Percentiles rank a stretch among this genome's conserved stretches.
Conservation (phyloP, 148 eudicot species). For the Persicaria tinctoria region DNA sequence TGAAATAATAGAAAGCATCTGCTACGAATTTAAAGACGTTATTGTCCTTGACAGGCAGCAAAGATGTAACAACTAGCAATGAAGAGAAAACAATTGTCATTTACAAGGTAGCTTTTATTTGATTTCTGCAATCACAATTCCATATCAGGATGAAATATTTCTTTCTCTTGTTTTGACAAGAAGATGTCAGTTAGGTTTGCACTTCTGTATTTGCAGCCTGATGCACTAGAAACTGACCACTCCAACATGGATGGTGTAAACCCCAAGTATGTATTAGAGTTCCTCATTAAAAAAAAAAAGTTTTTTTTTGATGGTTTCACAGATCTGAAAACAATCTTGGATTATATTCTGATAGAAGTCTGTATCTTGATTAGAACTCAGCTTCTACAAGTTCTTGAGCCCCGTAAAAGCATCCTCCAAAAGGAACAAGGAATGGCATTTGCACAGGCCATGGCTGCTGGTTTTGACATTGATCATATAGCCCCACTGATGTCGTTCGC, state of each 20-base stretch:
- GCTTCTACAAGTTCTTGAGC: conserved; percentile 74
- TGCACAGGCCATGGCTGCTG: conserved; percentile 96
- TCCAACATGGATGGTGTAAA: conserved; percentile 45
- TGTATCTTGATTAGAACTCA: conserved; percentile 51
- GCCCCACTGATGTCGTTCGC: conserved; percentile 57
- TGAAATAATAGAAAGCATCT: neutral
- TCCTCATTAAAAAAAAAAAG: neutral
- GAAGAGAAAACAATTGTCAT: conserved; percentile 91
- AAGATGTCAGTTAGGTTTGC: too few relatives aligned
- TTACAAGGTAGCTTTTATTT: conserved; percentile 52
- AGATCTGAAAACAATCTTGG: neutral
- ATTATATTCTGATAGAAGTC: conserved; percentile 16
- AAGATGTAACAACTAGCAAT: conserved; percentile 25
- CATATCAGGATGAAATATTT: neutral
- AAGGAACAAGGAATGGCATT: conserved; percentile 99
- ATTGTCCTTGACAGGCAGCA: conserved; percentile 43
- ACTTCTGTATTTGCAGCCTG: conserved; percentile 46
- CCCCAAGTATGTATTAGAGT: conserved; percentile 49
- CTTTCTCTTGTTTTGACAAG: conserved; percentile 8
- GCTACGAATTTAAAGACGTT: neutral
- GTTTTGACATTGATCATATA: conserved; percentile 71
- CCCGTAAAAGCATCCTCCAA: conserved; percentile 70
- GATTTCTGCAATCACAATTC: neutral
- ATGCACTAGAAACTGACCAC: conserved; percentile 43
- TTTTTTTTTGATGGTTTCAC: conserved; percentile 4